Base-by-base conservation (phyloP, 2,329 filamentous ascomycete genomes). In the Monosporascus sp. region DNA sequence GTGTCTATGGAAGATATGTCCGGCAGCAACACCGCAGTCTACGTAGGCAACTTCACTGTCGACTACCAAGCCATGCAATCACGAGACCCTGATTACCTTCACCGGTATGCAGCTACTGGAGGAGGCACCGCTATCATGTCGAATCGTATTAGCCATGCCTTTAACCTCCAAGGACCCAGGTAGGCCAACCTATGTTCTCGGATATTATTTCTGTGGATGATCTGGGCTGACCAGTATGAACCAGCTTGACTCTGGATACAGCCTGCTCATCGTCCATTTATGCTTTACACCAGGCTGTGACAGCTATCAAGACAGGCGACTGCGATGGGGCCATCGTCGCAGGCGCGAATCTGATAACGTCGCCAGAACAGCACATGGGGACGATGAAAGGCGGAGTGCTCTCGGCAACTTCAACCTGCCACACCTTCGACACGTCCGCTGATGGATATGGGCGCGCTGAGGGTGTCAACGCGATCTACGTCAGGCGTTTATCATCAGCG, bases 401-500 rank as follows among this genome's bases (percentile, higher is more conserved):
- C 1, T 73, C 72, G 1, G 63, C 70, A 0, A 69, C 64, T 0
- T 68, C 68, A 1, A 64, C 64, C 2, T 72, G 67, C 50, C 66
- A 65, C 5, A 74, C 72, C 48, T 78, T 73, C 60, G 74, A 77
- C 53, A 63, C 56, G 1, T 63, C 65, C 2, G 80, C 76, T 0
- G 68, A 81, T 59, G 80, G 80, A 0, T 83, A 81, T 55, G 77
- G 69, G 2, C 70, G 80, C 0, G 80, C 75, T 1, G 80, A 83
- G 36, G 79, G 76, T 0, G 59, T 78, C 5, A 72, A 69, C 3
- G 65, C 69, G 0, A 50, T 82, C 0, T 64, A 79, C 1, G 49
- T 82, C 1, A 82, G 81, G 52, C 62, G 58, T 1, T 62, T 80
- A 3, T 69, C 61, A 8, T 56, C 64, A 3, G 79, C 79, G 0